Evolutionary conservation across 2,329 filamentous ascomycete genomes (phyloP).

Genomic region (Aschersonia sp.): DNA sequence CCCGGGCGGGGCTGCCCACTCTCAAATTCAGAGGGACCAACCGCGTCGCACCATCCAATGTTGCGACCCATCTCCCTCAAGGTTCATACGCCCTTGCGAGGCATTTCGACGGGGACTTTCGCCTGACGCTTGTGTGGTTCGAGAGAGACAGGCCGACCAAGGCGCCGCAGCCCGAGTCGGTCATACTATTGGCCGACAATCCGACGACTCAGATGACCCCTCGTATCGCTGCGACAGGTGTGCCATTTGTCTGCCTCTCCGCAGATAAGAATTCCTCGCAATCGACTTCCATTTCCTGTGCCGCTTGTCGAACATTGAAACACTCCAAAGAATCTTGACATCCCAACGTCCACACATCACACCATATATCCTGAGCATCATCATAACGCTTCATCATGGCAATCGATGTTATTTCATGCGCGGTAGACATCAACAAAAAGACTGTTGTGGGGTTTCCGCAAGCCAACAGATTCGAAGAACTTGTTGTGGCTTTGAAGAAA

Average conservation of each 20-base stretch:
- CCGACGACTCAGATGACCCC: neutral
- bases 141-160: too few species aligned
- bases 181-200: neutral
- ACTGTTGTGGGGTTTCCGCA: slow-evolving; percentile 11
- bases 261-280: neutral
- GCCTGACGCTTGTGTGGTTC: too few species aligned
- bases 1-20: slow-evolving; percentile 2
- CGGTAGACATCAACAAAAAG: slow-evolving; percentile 8
- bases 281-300: neutral
- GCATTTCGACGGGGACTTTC: too few species aligned
- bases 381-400: slow-evolving; percentile 14
- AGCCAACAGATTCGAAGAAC: slow-evolving; percentile 45
- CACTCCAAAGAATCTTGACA: neutral
- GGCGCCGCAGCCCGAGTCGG: too few species aligned
- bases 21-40: slow-evolving; percentile 1
- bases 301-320: neutral
- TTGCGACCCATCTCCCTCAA: slow-evolving; percentile 2
- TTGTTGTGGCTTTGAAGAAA: slow-evolving; percentile 59
- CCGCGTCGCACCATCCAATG: neutral
- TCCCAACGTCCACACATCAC: neutral
- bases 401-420: slow-evolving; percentile 16
- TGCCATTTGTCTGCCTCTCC: neutral
- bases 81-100: neutral
- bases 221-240: neutral
- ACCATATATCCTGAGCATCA: neutral